Base-by-base conservation (phyloP, 1,139 yeast species). In the Magnusiomyces starmeri region DNA sequence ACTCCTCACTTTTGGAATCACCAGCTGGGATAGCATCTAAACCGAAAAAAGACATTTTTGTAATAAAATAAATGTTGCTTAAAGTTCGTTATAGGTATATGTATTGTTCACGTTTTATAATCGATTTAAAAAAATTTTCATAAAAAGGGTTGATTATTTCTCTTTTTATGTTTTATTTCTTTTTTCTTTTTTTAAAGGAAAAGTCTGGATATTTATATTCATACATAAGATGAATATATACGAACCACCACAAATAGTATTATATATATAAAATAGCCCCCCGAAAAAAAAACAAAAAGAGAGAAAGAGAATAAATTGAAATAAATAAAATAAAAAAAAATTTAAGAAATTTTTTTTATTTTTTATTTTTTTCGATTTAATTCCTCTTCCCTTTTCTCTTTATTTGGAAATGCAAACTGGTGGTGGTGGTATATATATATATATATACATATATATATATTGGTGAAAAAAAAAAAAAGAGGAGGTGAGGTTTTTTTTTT, bases 11-110 rank as follows among this genome's bases (percentile, higher is more conserved):
- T 21, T 51, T 54, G 32, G 58, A 60, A 52, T 58, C 60, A 49
- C 60, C 54, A 16, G 57, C 49, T 39, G 59, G 59, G 48, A 60
- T 64, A 43, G 69, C 61, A 48, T 69, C 65, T 16, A 68, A 62
- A 29, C 72, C 73, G 57, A 70, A 70, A 57, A 70, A 70, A 43
- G 74, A 70, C 74, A 70, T 70, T 34, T 12, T 42, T 24, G 21
- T 26, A n/a, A n/a, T n/a, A n/a, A n/a, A n/a, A n/a, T n/a, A n/a
- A n/a, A n/a, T n/a, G n/a, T n/a, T n/a, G n/a, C n/a, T n/a, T n/a
- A n/a, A n/a, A n/a, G n/a, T n/a, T n/a, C n/a, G n/a, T n/a, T n/a
- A n/a, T n/a, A n/a, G n/a, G n/a, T n/a, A n/a, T n/a, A n/a, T n/a
- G n/a, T n/a, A n/a, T n/a, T n/a, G n/a, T n/a, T n/a, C n/a, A n/a